These are phyloP conservation scores for Imleria badia DNA, from an alignment of 768 basidiomycete species.

Conservation along the genomic window DNA sequence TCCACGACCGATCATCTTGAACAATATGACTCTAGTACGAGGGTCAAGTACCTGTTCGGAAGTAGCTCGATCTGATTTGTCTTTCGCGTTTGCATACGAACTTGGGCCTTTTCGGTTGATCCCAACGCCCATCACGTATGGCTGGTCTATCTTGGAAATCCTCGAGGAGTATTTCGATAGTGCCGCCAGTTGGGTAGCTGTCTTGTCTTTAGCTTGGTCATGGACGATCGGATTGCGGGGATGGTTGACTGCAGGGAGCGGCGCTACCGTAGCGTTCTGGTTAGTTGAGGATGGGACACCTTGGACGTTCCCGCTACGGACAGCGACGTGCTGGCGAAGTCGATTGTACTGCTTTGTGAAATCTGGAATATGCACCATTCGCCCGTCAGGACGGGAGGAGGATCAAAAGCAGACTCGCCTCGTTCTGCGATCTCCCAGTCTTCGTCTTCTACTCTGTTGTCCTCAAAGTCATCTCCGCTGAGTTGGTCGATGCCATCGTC, in stretches of 20 bases:
- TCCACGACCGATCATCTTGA: constrained; percentile 93
- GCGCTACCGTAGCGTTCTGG: constrained; percentile 49
- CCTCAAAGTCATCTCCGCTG: constrained; percentile 52
- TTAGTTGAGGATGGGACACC: constrained; percentile 55
- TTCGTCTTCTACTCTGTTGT: constrained; percentile 75
- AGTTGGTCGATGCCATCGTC: constrained; percentile 25
- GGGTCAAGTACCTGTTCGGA: constrained; percentile 97
- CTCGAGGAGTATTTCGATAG: constrained; percentile 76
- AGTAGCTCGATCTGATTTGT: constrained; percentile 96
- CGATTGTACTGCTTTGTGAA: constrained; percentile 99
- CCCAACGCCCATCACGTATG: constrained; percentile 66
- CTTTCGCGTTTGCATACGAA: constrained; percentile 85
- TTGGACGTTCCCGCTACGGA: constrained; percentile 69
- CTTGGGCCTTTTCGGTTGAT: constrained; percentile 93
- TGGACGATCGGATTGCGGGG: constrained; percentile 40
- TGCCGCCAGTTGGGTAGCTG: constrained; percentile 69
- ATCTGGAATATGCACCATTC: constrained; percentile 50
- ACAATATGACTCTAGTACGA: constrained; percentile 89
- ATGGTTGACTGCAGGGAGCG: constrained; percentile 72
- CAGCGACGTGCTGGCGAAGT: constrained; percentile 85
- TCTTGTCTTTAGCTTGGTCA: constrained; percentile 51
- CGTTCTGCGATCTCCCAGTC: constrained; percentile 87
- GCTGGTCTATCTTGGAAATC: constrained; percentile 70
- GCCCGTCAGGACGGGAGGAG: not conserved
- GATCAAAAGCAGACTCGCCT: constrained; percentile 44